A percentile compares a stretch with the other conserved stretches of the same genome.
phyloP scores from a whole-genome alignment of 2,329 filamentous ascomycete genomes.

The Corinectria fuckeliana region DNA sequence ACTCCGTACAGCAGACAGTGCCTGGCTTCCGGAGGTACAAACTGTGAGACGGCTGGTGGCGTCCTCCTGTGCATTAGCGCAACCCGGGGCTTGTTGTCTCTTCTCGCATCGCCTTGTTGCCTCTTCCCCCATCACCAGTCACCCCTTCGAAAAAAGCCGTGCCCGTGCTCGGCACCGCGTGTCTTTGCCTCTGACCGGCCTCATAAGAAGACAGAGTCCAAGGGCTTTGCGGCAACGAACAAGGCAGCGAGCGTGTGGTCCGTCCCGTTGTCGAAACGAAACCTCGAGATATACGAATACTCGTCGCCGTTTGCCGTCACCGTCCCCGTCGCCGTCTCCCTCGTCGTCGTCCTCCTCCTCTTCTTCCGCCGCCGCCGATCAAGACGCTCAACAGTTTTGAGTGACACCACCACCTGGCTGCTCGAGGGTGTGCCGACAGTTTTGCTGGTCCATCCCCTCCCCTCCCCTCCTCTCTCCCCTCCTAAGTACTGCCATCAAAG shows the following conservation, averaged over 20 bases:
- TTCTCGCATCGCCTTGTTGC: constrained; percentile 35
- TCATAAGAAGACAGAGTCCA: constrained; percentile 41
- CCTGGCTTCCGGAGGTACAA: constrained; percentile 27
- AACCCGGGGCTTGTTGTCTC: constrained; percentile 37
- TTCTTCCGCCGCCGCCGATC: background rate
- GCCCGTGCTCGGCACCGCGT: constrained; percentile 34
- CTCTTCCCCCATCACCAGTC: constrained; percentile 33
- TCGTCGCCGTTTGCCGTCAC: background rate
- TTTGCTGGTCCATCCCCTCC: background rate
- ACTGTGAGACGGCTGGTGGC: constrained; percentile 20
- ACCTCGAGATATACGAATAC: background rate
- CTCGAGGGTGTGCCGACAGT: background rate
- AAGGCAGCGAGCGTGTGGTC: constrained; percentile 2
- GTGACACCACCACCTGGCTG: background rate
- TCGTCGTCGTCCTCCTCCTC: too few species aligned
- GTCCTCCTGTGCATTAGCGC: constrained; percentile 30
- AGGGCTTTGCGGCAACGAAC: constrained; percentile 8
- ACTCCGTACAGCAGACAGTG: constrained; percentile 30
- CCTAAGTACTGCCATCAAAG: constrained; percentile 9
- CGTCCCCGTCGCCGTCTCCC: background rate
- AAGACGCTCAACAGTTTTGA: background rate
- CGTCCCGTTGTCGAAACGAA: constrained; percentile 6
- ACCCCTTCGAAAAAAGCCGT: constrained; percentile 32
- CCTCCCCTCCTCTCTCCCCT: background rate
- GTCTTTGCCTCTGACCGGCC: constrained; percentile 39